Evolutionary conservation across 306 rosid species (phyloP).

Genomic region (Bauhinia variegata): DNA sequence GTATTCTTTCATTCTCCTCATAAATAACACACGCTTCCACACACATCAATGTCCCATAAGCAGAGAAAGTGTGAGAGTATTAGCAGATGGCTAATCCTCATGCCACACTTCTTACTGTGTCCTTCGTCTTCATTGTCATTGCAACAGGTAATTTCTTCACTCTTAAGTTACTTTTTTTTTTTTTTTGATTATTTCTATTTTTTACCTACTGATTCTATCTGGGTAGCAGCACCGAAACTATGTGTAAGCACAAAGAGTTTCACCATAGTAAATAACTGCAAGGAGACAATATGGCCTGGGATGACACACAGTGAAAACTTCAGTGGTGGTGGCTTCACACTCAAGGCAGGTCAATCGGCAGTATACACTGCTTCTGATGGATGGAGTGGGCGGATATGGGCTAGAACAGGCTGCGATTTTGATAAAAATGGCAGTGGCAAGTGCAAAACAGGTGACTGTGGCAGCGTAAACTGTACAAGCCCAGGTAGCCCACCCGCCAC

Average conservation of each 20-base stretch:
- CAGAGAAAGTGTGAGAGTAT: conserved; percentile 2
- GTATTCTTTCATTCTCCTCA: conserved; percentile 39
- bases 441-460: conserved; percentile 66
- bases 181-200: too few species aligned
- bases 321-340: conserved; percentile 50
- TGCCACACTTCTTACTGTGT: conserved; percentile 28
- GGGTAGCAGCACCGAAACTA: conserved; percentile 35
- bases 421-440: conserved; percentile 54
- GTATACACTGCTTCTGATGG: conserved; percentile 45
- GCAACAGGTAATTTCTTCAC: conserved; percentile 36
- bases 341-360: conserved; percentile 51
- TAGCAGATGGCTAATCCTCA: conserved; percentile 32
- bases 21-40: conserved; percentile 24
- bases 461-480: conserved; percentile 54
- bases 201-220: conserved; percentile 1
- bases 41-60: conserved; percentile 27
- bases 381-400: conserved; percentile 73
- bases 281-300: conserved; percentile 70
- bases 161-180: not conserved
- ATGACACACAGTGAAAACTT: conserved; percentile 52
- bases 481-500: conserved; percentile 58
- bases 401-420: conserved; percentile 62
- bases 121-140: conserved; percentile 40
- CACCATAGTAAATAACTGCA: conserved; percentile 60
- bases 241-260: conserved; percentile 45